Percentiles rank a stretch among this genome's conserved stretches.
Evolutionary conservation across 2,329 filamentous ascomycete species (phyloP).

Genomic region (Aureobasidium sp.): DNA sequence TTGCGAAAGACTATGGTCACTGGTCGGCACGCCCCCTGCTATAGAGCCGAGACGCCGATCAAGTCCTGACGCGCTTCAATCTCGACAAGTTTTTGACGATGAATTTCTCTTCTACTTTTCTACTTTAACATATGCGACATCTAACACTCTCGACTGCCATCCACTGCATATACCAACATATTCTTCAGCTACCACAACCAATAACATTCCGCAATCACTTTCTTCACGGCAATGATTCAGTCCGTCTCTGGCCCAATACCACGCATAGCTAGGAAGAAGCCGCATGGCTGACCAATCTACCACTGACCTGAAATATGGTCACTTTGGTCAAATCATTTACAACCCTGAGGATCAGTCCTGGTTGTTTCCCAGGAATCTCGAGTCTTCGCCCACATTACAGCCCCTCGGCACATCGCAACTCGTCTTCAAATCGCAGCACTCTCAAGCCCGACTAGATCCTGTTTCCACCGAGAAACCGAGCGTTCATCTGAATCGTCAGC

Average conservation of each 20-base stretch:
- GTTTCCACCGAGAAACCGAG: conserved; percentile 18
- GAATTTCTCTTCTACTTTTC: conserved; percentile 5
- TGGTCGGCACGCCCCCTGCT: conserved; percentile 1
- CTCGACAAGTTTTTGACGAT: conserved; percentile 13
- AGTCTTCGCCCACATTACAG: conserved; percentile 21
- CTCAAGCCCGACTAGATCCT: not conserved
- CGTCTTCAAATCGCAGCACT: not conserved
- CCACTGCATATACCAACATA: not conserved
- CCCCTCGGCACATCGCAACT: conserved; percentile 21
- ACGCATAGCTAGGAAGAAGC: conserved; percentile 28
- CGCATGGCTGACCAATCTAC: conserved; percentile 51
- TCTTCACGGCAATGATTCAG: conserved; percentile 16
- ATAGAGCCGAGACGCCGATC: not conserved
- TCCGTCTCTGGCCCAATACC: conserved; percentile 1
- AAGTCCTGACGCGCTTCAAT: conserved; percentile 5
- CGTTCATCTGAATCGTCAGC: not conserved
- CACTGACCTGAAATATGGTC: conserved; percentile 47
- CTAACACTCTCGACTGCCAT: not conserved
- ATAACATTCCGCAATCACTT: not conserved
- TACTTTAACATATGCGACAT: not conserved
- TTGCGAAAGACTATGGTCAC: not conserved
- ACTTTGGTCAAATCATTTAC: conserved; percentile 46
- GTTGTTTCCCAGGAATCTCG: conserved; percentile 38
- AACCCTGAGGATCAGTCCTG: conserved; percentile 40
- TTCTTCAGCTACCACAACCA: not conserved